Percentiles rank a stretch among this genome's conserved stretches.
Evolutionary conservation across 257 asterid genomes (phyloP).

Genomic region (Scutellaria barbata): DNA sequence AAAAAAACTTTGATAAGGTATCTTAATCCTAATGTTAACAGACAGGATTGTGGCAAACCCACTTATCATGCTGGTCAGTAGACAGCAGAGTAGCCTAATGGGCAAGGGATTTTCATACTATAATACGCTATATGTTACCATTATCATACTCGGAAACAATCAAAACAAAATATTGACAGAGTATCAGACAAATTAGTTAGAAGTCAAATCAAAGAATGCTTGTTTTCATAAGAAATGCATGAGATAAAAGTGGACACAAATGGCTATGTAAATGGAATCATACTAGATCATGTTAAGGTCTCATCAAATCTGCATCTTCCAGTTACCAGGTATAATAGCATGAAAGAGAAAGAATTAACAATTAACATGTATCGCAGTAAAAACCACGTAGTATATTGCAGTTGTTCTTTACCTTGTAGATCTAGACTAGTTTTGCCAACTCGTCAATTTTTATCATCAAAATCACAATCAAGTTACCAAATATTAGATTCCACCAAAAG

Average conservation of each 20-base stretch:
- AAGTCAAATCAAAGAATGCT: slow-evolving; percentile 9
- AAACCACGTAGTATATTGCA: background rate
- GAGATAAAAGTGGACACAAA: no score
- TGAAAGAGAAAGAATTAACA: background rate
- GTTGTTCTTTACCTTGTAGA: background rate
- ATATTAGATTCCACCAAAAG: no score
- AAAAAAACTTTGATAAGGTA: slow-evolving; percentile 19
- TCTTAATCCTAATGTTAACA: slow-evolving; percentile 3
- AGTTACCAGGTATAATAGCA: background rate
- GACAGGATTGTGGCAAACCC: background rate
- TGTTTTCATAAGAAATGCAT: slow-evolving; percentile 1
- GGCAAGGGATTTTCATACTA: slow-evolving; percentile 13
- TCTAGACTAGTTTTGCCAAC: no score
- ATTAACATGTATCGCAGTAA: background rate
- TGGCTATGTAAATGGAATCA: background rate
- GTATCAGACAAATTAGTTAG: background rate
- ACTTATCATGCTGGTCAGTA: slow-evolving; percentile 21
- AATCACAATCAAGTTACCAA: no score
- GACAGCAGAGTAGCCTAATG: background rate
- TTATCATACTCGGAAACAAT: background rate
- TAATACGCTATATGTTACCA: slow-evolving; percentile 7
- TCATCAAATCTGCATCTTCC: background rate
- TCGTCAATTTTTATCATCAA: no score
- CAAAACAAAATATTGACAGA: background rate
- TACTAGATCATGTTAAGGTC: background rate